Base-by-base conservation (phyloP, 2,329 filamentous ascomycete genomes). In the Epichloe sylvatica region DNA sequence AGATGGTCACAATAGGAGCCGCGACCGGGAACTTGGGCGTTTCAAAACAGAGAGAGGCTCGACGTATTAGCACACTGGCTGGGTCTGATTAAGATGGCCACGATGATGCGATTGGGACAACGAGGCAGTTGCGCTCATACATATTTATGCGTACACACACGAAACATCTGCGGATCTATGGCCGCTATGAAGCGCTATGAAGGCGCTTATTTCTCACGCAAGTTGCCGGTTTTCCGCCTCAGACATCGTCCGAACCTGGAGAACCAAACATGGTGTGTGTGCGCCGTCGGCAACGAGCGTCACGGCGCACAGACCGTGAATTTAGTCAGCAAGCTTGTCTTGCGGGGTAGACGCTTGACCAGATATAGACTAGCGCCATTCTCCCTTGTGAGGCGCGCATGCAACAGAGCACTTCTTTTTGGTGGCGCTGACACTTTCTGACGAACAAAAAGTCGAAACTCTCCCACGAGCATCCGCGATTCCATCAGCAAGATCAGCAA, bases 381-480 rank as follows among this genome's bases (percentile, higher is more conserved):
- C 3, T 13, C 36, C 17, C 19, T 17, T 35, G 19, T 39, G 45
- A 25, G 37, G 49, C 49, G 30, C 35, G 45, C 23, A 39, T 25
- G 49, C 23, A 17, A 44, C 21, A 35, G 25, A 25, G 25, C 25
- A 25, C n/a, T n/a, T n/a, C n/a, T n/a, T n/a, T 37, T 39, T 48
- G 15, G 46, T 41, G 45, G 45, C 45, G 34, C 34, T 36, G 23
- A 43, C 40, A 49, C 42, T 40, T 41, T 45, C 19, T 38, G 37
- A n/a, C 38, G 46, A 48, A 13, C 38, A 25, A 51, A 40, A 45
- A 45, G 25, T 48, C 41, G n/a, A n/a, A 48, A 11, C 36, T 13
- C 36, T 48, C 36, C 19, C 41, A 35, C 49, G 39, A 34, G 30
- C 35, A 39, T 34, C 36, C 46, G 41, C 49, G 46, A 45, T 48